Evolutionary conservation across 768 basidiomycete genomes (phyloP).

Genomic region (Suillus variegatus): DNA sequence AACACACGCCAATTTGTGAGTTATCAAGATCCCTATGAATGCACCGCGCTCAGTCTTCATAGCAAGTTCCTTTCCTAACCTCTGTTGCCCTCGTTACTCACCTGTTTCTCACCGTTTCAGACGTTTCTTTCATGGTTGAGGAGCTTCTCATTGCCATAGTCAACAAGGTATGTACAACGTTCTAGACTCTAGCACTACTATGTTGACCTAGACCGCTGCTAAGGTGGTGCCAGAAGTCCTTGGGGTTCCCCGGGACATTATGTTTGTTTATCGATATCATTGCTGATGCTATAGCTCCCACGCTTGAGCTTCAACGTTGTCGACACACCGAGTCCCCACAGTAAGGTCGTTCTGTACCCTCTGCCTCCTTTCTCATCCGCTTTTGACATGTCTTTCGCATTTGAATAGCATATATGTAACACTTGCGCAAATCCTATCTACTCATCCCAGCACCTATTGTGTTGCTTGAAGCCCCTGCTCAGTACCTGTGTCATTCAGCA

Average conservation of each 20-base stretch:
- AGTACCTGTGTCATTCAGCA: too few species aligned
- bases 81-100: neutral
- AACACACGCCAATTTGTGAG: too few species aligned
- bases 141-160: neutral
- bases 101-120: neutral
- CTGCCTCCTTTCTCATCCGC: too few species aligned
- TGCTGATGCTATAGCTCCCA: neutral
- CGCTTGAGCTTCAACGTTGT: neutral
- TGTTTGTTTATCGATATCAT: neutral
- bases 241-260: neutral
- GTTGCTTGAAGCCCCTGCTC: too few species aligned
- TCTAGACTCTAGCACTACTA: neutral
- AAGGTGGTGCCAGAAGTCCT: neutral
- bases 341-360: too few species aligned
- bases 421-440: too few species aligned
- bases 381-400: too few species aligned
- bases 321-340: neutral
- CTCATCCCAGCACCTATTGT: too few species aligned
- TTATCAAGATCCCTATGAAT: neutral
- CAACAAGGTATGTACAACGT: neutral
- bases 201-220: neutral
- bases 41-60: too few species aligned
- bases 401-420: too few species aligned
- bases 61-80: neutral
- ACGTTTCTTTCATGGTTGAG: neutral